A percentile compares a stretch with the other conserved stretches of the same genome.
Evolutionary conservation across 2,329 filamentous ascomycete species (phyloP).

Genomic region (Fusarium beomiforme): DNA sequence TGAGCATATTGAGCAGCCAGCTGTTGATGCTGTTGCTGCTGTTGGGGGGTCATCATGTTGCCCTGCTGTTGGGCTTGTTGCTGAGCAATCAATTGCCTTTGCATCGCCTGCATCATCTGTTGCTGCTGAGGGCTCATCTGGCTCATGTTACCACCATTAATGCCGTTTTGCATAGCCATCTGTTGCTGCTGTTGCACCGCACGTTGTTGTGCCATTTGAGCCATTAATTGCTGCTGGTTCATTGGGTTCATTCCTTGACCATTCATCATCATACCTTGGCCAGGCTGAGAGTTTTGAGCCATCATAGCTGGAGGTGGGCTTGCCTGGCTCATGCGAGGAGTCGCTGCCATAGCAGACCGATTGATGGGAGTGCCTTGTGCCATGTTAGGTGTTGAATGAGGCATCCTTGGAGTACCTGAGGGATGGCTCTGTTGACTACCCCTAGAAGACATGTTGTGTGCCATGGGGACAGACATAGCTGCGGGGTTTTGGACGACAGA

Average conservation of each 20-base stretch:
- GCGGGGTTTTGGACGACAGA: constrained; percentile 71
- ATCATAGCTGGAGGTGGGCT: constrained; percentile 71
- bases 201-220: constrained; percentile 61
- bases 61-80: constrained; percentile 49
- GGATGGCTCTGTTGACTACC: constrained; percentile 74
- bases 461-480: constrained; percentile 68
- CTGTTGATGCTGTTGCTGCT: constrained; percentile 56
- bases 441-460: constrained; percentile 70
- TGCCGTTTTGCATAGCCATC: constrained; percentile 52
- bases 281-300: constrained; percentile 65
- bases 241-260: constrained; percentile 55
- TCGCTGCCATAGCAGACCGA: constrained; percentile 61
- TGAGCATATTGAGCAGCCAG: constrained; percentile 57
- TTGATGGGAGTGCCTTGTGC: constrained; percentile 67
- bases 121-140: constrained; percentile 53
- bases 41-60: constrained; percentile 54
- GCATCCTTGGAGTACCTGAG: constrained; percentile 70
- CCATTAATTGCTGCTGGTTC: constrained; percentile 51
- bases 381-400: constrained; percentile 69
- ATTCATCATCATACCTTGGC: constrained; percentile 62
- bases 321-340: constrained; percentile 70
- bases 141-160: constrained; percentile 49
- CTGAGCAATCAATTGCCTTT: constrained; percentile 52
- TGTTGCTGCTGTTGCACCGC: constrained; percentile 56
- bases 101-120: constrained; percentile 51